Evolutionary conservation across 768 basidiomycete genomes (phyloP).

Genomic region (Favolaschia claudopus): DNA sequence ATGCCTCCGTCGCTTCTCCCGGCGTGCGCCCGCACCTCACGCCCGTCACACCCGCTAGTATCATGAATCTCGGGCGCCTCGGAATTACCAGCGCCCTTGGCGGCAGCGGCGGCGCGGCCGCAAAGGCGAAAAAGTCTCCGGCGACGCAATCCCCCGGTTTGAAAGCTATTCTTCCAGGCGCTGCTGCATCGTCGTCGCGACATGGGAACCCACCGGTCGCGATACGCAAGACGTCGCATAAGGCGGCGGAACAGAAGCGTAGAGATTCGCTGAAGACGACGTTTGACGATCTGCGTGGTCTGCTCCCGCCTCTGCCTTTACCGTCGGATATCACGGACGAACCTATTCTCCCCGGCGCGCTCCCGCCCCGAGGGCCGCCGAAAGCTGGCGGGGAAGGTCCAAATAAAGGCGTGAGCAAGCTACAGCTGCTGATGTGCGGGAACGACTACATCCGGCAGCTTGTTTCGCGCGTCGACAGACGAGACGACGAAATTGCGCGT

Average conservation of each 20-base stretch:
- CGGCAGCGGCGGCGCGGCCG: slow-evolving; percentile 31
- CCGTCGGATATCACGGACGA: slow-evolving; percentile 80
- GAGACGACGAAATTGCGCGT: slow-evolving; percentile 79
- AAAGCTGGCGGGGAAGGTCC: slow-evolving; percentile 89
- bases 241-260: slow-evolving; percentile 96
- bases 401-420: slow-evolving; percentile 93
- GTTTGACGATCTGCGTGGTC: slow-evolving; percentile 81
- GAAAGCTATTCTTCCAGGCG: slow-evolving; percentile 77
- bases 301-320: slow-evolving; percentile 90
- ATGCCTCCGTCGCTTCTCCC: slow-evolving; percentile 13
- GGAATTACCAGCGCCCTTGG: slow-evolving; percentile 53
- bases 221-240: slow-evolving; percentile 84
- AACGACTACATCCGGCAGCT: slow-evolving; percentile 87
- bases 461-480: slow-evolving; percentile 76
- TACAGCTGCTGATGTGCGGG: slow-evolving; percentile 89
- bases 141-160: slow-evolving; percentile 55
- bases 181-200: slow-evolving; percentile 9
- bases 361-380: slow-evolving; percentile 90
- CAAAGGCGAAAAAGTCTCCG: slow-evolving; percentile 40
- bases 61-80: slow-evolving; percentile 86
- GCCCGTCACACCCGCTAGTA: slow-evolving; percentile 90
- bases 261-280: slow-evolving; percentile 96
- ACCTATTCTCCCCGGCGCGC: slow-evolving; percentile 83
- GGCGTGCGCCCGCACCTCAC: slow-evolving; percentile 46
- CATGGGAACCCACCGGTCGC: slow-evolving; percentile 44